Evolutionary conservation across 768 basidiomycete species (phyloP).

Genomic region (Lactarius psammicola): DNA sequence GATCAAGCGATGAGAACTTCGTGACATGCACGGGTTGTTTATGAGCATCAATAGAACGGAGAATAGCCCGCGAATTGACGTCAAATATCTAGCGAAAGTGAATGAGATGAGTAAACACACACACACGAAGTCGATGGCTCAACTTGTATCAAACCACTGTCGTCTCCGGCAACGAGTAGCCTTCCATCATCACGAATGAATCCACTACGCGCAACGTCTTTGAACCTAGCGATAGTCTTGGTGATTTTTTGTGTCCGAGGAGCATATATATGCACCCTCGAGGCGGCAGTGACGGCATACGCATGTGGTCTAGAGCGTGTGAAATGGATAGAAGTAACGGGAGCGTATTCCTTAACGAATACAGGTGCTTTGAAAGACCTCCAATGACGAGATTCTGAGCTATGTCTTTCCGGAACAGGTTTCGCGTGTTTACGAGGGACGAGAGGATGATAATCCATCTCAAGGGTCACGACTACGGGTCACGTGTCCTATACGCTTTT

Average conservation of each 20-base stretch:
- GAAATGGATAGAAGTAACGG: slow-evolving; percentile 93
- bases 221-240: slow-evolving; percentile 96
- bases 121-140: slow-evolving; percentile 16
- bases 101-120: slow-evolving; percentile 7
- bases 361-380: slow-evolving; percentile 85
- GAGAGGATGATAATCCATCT: slow-evolving; percentile 82
- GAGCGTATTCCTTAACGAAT: slow-evolving; percentile 96
- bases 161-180: slow-evolving; percentile 92
- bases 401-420: slow-evolving; percentile 57
- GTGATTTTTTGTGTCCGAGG: slow-evolving; percentile 94
- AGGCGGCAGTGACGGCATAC: slow-evolving; percentile 94
- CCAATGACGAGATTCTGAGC: slow-evolving; percentile 80
- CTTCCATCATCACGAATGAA: slow-evolving; percentile 91
- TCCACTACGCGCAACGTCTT: slow-evolving; percentile 90
- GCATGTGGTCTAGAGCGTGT: slow-evolving; percentile 82
- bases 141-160: slow-evolving; percentile 83
- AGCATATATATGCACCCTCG: slow-evolving; percentile 92
- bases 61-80: slow-evolving; percentile 83
- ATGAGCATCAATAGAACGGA: slow-evolving; percentile 89
- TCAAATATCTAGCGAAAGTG: slow-evolving; percentile 70
- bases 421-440: slow-evolving; percentile 59
- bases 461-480: slow-evolving; percentile 7
- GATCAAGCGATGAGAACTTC: slow-evolving; percentile 79
- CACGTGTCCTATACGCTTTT: slow-evolving; percentile 22
- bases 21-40: slow-evolving; percentile 96